Conservation (phyloP, 2,329 filamentous ascomycete genomes). For the Purpureocillium takamizusanense region DNA sequence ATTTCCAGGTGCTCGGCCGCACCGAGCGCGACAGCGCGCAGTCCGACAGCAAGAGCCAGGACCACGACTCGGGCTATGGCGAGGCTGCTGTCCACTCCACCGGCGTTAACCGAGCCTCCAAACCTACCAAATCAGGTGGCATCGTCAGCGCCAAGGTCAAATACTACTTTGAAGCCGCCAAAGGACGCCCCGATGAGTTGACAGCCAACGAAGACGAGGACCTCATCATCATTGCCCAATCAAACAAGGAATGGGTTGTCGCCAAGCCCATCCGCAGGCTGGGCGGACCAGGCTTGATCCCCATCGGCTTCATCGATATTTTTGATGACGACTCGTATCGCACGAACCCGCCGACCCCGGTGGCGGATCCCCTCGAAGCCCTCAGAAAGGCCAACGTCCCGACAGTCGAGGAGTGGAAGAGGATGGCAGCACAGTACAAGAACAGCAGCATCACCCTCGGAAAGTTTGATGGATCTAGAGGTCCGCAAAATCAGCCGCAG, state of each 20-base stretch:
- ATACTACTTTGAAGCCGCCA: conserved; percentile 92
- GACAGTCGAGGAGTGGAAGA: conserved; percentile 97
- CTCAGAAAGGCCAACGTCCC: conserved; percentile 85
- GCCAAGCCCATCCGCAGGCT: conserved; percentile 96
- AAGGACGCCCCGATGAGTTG: conserved; percentile 70
- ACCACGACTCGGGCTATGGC: conserved; percentile 83
- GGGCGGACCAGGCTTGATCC: conserved; percentile 91
- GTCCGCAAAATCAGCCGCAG: conserved; percentile 24
- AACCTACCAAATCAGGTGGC: conserved; percentile 52
- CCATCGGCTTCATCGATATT: conserved; percentile 94
- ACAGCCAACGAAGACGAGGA: conserved; percentile 92
- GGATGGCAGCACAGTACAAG: conserved; percentile 98
- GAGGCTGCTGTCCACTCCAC: conserved; percentile 20
- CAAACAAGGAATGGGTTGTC: conserved; percentile 98
- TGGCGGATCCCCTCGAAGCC: conserved; percentile 74
- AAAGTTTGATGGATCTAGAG: conserved; percentile 62
- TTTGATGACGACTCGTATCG: conserved; percentile 51
- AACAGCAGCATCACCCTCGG: conserved; percentile 96
- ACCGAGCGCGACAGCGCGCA: conserved; percentile 82
- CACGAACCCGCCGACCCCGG: conserved; percentile 71
- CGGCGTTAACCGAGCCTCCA: conserved; percentile 31
- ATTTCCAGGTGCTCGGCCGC: conserved; percentile 87
- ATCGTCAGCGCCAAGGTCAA: conserved; percentile 97
- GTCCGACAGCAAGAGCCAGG: conserved; percentile 56
- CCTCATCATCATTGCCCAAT: conserved; percentile 97